Evolutionary conservation across 768 basidiomycete genomes (phyloP), one percentile per base, ranked within the genome.

Genomic region (Tephrocybe sp.): DNA sequence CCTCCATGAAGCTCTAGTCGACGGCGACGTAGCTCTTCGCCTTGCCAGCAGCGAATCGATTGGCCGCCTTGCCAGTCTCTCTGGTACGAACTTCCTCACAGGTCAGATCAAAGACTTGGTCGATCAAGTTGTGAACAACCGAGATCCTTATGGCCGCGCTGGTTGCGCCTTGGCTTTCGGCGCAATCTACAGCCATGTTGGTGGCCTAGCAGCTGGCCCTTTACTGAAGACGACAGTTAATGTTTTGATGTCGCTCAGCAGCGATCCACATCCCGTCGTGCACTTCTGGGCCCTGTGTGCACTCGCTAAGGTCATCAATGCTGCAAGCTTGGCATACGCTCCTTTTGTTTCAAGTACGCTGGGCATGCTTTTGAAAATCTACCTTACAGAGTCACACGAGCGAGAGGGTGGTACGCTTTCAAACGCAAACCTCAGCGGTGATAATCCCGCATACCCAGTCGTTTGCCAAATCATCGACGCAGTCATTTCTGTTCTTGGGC

Each of bases 151-250:
- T 53, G 86, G 86, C 19, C 84, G 97, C 15, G 95, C 96, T 13
- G 97, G 97, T 0, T 98, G 94, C 63, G 92, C 94, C 0, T 69
- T 94, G 30, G 89, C 95, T 0, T 92, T 98, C 60, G 92, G 93
- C 11, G 82, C 93, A 11, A 91, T 98, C 30, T 96, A 97, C 65
- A 83, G 79, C 36, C 82, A 92, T 60, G 93, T 98, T 41, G 97
- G 97, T 7, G 90, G 93, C 32, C 77, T 98, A n/a, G 92, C 91
- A 9, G 96, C 94, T 6, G 92, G 92, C 0, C 92, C 97, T 0
- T 77, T 98, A 13, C 77, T 98, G 52, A 98, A 98, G 68, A 97
- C 95, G 0, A 92, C 95, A 0, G 89, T 96, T 53, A 94, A 97
- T 62, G 86, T 98, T 37, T 76, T 98, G 30, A 91, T 96, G 83